Evolutionary conservation across 2,329 filamentous ascomycete species (phyloP).

Genomic region (Trichocomaceae sp.): DNA sequence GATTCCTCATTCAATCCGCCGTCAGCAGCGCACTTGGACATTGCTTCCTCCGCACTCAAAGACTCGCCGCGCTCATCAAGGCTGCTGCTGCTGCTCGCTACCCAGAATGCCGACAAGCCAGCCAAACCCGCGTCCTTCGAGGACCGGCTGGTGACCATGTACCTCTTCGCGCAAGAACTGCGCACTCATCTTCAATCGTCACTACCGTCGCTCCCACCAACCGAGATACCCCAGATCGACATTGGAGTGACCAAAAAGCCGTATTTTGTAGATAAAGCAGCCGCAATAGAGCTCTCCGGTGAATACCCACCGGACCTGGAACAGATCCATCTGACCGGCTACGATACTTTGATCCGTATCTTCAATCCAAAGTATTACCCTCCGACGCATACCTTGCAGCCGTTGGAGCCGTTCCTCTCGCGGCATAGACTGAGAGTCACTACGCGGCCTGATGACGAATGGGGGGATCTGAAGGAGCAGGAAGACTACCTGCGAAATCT

Average conservation of each 20-base stretch:
- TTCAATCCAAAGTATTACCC: slow-evolving; percentile 46
- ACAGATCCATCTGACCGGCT: slow-evolving; percentile 45
- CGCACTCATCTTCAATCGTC: slow-evolving; percentile 22
- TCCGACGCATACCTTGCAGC: slow-evolving; percentile 36
- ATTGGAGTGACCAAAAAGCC: slow-evolving; percentile 45
- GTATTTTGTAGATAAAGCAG: slow-evolving; percentile 44
- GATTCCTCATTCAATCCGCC: slow-evolving; percentile 64
- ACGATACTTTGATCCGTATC: slow-evolving; percentile 44
- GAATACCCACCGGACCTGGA: slow-evolving; percentile 32
- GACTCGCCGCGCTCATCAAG: slow-evolving; percentile 31
- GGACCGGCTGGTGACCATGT: slow-evolving; percentile 46
- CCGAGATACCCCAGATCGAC: slow-evolving; percentile 32
- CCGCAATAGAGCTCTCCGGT: slow-evolving; percentile 33
- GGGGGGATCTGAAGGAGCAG: slow-evolving; percentile 36
- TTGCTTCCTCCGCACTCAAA: slow-evolving; percentile 49
- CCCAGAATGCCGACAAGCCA: slow-evolving; percentile 60
- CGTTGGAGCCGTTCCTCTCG: slow-evolving; percentile 37
- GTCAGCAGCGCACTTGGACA: slow-evolving; percentile 51
- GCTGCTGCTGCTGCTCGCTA: slow-evolving; percentile 55
- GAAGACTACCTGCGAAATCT: slow-evolving; percentile 32
- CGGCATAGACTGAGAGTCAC: slow-evolving; percentile 41
- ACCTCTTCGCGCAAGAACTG: slow-evolving; percentile 40
- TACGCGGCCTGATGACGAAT: slow-evolving; percentile 36
- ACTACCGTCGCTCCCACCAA: neutral
- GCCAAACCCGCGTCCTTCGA: slow-evolving; percentile 44